Conservation (phyloP, 75 land plant genomes). For the Azolla pinnata region DNA sequence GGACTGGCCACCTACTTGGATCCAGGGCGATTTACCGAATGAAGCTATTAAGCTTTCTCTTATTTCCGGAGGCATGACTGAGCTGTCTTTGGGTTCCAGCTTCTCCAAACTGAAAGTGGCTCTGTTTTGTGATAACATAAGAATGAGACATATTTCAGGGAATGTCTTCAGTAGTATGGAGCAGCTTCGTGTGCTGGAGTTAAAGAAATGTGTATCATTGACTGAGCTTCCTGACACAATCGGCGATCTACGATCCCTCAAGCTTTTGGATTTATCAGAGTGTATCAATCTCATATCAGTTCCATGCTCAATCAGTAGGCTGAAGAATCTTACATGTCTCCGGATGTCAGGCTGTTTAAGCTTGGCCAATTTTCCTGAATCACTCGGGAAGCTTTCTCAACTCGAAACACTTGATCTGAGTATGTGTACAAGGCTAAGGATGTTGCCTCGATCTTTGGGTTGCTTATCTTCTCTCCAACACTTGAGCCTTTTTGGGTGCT, state of each 20-base stretch:
- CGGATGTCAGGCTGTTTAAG: conserved; percentile 11
- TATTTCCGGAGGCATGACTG: neutral
- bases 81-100: neutral
- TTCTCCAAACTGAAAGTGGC: conserved; percentile 6
- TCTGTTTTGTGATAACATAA: conserved; percentile 5
- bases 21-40: neutral
- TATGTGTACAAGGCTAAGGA: conserved; percentile 15
- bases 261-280: conserved; percentile 12
- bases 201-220: conserved; percentile 8
- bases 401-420: conserved; percentile 17
- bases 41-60: conserved; percentile 9
- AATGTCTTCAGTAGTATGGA: conserved; percentile 2
- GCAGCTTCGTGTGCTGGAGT: conserved; percentile 16
- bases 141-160: conserved; percentile 5
- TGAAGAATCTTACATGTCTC: conserved; percentile 12
- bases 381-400: conserved; percentile 12
- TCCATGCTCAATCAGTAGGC: conserved; percentile 7
- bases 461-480: conserved; percentile 11
- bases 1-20: neutral
- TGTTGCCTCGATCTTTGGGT: conserved; percentile 16
- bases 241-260: conserved; percentile 6
- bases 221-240: conserved; percentile 12
- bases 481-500: conserved; percentile 14
- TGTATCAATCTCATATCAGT: conserved; percentile 11
- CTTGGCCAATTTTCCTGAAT: conserved; percentile 16